Evolutionary conservation across 2,329 filamentous ascomycete species (phyloP), one percentile per base, ranked within the genome.

Genomic region (Phyllosticta citrichinensis): DNA sequence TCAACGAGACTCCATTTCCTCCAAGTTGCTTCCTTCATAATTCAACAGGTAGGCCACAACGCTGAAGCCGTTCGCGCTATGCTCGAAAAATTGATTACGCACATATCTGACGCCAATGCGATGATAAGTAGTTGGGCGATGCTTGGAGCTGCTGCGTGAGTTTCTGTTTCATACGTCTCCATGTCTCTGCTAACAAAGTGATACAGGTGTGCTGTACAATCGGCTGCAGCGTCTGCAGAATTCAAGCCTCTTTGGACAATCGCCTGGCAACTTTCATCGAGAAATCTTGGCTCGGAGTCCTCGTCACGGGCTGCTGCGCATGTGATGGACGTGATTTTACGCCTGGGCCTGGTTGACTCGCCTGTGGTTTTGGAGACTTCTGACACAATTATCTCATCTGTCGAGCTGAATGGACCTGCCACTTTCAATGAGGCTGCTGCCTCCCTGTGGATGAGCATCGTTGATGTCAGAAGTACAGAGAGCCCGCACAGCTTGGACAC

Each of bases 331-430:
- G 77, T 83, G 8, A 82, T 97, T 51, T 72, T 96, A 3, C 80
- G 83, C 60, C 77, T 80, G 52, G 77, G 83, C 3, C 73, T 96
- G n/a, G 72, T 96, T 11, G 77, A 84, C 0, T 88, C 88, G 66
- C 80, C 86, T 54, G 77, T 81, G 27, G 77, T 92, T 17, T 83
- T 84, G 2, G 85, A 90, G 62, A 85, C 87, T 27, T 78, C 90
- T 56, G 87, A 88, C 66, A 82, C 81, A 59, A 87, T 96, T 62
- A 79, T 95, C 11, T 83, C 85, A 5, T 87, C 87, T 22, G 85
- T 90, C 54, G 92, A 95, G 67, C 79, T 93, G 40, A 93, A 87
- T 69, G 92, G 92, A 0, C 93, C 94, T 8, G 84, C 85, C 1
- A 72, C 85, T 20, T 76, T 96, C 19, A 87, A 87, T n/a, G 94